A percentile compares a stretch with the other conserved stretches of the same genome.
These are phyloP conservation scores for Sporothrix variecibatus DNA, from an alignment of 2,329 filamentous ascomycete genomes.

Conservation along the genomic window DNA sequence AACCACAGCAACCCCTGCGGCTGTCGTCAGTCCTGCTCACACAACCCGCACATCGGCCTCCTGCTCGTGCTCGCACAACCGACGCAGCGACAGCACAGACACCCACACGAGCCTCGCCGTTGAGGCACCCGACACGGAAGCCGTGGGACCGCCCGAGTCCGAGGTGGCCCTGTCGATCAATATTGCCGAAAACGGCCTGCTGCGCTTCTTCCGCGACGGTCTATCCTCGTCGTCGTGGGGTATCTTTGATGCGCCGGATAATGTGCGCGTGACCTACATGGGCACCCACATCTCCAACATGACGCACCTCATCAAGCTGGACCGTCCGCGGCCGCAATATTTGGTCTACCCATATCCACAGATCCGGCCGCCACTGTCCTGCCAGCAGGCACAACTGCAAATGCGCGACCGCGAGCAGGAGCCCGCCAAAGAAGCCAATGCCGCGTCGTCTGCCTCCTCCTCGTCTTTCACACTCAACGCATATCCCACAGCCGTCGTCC, in stretches of 20 bases:
- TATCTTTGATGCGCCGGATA: conserved; percentile 22
- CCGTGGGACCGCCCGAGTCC: conserved; percentile 21
- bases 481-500: background rate
- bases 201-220: conserved; percentile 27
- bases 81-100: background rate
- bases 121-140: background rate
- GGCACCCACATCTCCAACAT: conserved; percentile 27
- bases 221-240: conserved; percentile 23
- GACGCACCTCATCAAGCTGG: conserved; percentile 26
- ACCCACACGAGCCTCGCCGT: background rate
- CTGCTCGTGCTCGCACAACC: background rate
- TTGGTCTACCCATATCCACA: conserved; percentile 27
- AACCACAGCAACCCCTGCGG: background rate
- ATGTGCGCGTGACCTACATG: conserved; percentile 21
- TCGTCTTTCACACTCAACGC: background rate
- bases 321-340: conserved; percentile 23
- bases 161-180: conserved; percentile 25
- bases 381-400: background rate
- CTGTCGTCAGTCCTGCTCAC: background rate
- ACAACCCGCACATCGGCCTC: background rate
- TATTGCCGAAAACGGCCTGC: conserved; percentile 26
- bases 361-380: conserved; percentile 21
- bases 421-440: background rate
- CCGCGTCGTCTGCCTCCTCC: background rate
- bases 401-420: background rate